Evolutionary conservation across 225 moss, liverwort and hornwort species (phyloP).

Genomic region (Pseudisothecium myosuroides): DNA sequence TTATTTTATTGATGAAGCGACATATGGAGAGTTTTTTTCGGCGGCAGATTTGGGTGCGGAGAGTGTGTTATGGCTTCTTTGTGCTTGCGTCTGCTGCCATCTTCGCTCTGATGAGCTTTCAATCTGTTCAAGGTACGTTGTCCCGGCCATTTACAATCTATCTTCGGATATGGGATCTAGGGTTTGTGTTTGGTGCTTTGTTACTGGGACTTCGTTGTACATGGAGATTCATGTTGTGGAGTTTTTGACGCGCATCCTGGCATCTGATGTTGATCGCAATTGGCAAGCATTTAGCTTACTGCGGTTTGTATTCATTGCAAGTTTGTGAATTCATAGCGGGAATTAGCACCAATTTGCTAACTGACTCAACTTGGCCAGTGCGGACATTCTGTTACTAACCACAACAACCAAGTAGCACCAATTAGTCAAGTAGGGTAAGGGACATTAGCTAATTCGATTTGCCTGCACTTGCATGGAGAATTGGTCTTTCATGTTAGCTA

Average conservation of each 20-base stretch:
- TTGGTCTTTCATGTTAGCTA: not conserved
- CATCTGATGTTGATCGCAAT: not conserved
- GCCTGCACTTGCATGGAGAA: not conserved
- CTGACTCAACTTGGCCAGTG: not conserved
- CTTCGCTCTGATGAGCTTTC: slow-evolving; percentile 1
- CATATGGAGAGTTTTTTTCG: slow-evolving; percentile 9
- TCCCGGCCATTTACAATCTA: not conserved
- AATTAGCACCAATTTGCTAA: not conserved
- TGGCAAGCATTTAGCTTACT: not conserved
- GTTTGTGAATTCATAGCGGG: not conserved
- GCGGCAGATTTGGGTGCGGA: slow-evolving; percentile 16
- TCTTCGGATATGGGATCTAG: not conserved
- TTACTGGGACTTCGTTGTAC: not conserved
- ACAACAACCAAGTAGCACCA: not conserved
- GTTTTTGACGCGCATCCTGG: not conserved
- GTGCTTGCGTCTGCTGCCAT: not conserved
- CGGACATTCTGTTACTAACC: not conserved
- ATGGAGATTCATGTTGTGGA: not conserved
- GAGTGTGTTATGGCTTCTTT: slow-evolving; percentile 18
- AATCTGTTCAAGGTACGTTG: slow-evolving; percentile 11
- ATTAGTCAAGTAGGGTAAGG: not conserved
- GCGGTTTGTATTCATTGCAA: not conserved
- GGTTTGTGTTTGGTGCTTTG: not conserved
- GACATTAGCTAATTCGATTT: too few relatives aligned
- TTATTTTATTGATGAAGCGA: not conserved